Percentiles rank a stretch among this genome's conserved stretches.
These are phyloP conservation scores for Zygotorulaspora sp. DNA, from an alignment of 805 yeast species.

Conservation along the genomic window DNA sequence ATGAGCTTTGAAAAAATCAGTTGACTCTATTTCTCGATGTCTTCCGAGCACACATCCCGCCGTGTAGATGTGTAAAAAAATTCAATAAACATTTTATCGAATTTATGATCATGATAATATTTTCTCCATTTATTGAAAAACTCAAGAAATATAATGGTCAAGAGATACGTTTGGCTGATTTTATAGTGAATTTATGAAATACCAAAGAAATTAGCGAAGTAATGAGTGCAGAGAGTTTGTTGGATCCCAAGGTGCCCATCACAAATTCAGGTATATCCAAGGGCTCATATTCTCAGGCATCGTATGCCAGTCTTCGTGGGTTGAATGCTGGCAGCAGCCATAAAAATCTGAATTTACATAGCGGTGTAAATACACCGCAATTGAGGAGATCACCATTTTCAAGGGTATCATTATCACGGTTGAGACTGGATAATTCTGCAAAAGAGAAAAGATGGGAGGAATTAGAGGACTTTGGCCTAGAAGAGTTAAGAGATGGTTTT, in stretches of 20 bases:
- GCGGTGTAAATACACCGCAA: constrained; percentile 1
- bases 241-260: background rate
- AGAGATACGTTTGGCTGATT: background rate
- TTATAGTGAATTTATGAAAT: background rate
- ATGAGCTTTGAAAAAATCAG: constrained; percentile 1
- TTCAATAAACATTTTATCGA: background rate
- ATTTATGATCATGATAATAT: too few species aligned
- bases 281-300: constrained; percentile 27
- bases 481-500: constrained; percentile 46
- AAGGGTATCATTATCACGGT: constrained; percentile 36
- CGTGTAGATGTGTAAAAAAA: too few species aligned
- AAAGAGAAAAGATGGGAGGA: constrained; percentile 30
- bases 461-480: constrained; percentile 37
- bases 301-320: constrained; percentile 23
- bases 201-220: background rate
- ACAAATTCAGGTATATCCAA: constrained; percentile 15
- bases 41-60: too few species aligned
- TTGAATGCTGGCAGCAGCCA: constrained; percentile 5
- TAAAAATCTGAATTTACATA: background rate
- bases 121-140: too few species aligned
- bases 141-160: background rate
- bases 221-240: background rate
- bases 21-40: too few species aligned
- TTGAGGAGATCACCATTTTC: constrained; percentile 20
- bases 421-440: constrained; percentile 31